A percentile compares a stretch with the other conserved stretches of the same genome.
Evolutionary conservation across 2,329 filamentous ascomycete genomes (phyloP).

Genomic region (Botrytis porri): DNA sequence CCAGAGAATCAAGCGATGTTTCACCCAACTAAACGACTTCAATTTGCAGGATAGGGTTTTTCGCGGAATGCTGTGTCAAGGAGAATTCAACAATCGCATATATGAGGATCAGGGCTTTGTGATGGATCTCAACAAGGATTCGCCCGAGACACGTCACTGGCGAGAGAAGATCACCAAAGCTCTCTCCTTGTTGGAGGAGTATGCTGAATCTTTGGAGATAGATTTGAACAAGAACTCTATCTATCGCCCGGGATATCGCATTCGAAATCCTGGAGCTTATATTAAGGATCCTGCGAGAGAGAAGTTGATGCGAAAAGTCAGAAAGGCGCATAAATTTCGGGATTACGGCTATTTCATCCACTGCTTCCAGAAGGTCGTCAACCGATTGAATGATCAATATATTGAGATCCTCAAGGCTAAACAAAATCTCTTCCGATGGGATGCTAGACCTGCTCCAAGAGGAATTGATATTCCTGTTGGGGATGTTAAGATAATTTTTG

Average conservation of each 20-base stretch:
- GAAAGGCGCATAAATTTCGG: neutral
- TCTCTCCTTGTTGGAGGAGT: neutral
- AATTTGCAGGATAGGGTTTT: neutral
- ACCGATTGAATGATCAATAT: neutral
- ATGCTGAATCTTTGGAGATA: neutral
- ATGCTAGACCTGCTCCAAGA: neutral
- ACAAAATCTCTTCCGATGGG: conserved; percentile 5
- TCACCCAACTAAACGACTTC: neutral
- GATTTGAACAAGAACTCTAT: neutral
- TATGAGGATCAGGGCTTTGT: neutral
- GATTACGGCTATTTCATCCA: neutral
- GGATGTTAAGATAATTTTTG: neutral
- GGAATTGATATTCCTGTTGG: neutral
- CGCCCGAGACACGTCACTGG: too few relatives aligned
- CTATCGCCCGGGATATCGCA: neutral
- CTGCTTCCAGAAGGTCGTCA: neutral
- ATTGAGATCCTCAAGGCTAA: neutral
- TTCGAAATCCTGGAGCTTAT: too few relatives aligned
- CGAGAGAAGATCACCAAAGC: neutral
- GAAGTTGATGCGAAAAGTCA: neutral
- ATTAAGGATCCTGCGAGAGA: neutral
- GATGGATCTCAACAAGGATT: neutral
- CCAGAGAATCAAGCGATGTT: neutral
- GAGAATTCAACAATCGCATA: neutral
- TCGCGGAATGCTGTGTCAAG: neutral